Base-by-base conservation (phyloP, 2,329 filamentous ascomycete species). In the Ophiocordyceps australis region DNA sequence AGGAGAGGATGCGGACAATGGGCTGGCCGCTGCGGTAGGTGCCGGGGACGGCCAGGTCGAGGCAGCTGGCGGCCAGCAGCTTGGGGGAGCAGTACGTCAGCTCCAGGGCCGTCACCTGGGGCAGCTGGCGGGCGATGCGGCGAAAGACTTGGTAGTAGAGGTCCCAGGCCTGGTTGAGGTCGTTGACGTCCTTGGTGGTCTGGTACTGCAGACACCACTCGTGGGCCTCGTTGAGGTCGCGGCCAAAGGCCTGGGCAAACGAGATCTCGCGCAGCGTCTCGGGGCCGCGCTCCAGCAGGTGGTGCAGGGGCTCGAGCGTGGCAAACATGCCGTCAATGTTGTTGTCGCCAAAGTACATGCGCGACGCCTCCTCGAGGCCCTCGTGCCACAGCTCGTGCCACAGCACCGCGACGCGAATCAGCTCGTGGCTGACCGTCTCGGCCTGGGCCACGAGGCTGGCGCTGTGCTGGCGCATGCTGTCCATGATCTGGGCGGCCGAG, bases 341-440 rank as follows among this genome's bases (percentile, higher is more conserved):
- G 42, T 91, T 78, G 41, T 95, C 86, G 31, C 86, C 89, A 51
- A 98, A 99, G 59, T 95, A 98, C 12, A 98, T 60, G 27, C 89
- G 71, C 17, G 83, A 94, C 2, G 89, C 91, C 55, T 99, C 91
- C 50, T 98, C 89, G 11, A 99, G 62, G 16, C 80, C 91, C 50
- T 99, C 91, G 38, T 98, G 89, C 89, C 89, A 99, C 36, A 92
- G 78, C 43, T 99, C 89, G 44, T 99, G 89, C 91, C 91, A 98
- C 14, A 98, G 53, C 3, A 98, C 86, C 11, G 89, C 89, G 31
- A 98, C 91, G 26, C 89, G 74, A 43, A 99, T 95, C 29, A 99
- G 69, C 47, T 99, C 91, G 42, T 89, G 79, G 46, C 86, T 95
- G 37, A 99, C 85, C 24, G 85, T 64, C 45, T 93, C 86, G 19